Conservation (phyloP, 208 protist species). For the Leishmania guyanensis region DNA sequence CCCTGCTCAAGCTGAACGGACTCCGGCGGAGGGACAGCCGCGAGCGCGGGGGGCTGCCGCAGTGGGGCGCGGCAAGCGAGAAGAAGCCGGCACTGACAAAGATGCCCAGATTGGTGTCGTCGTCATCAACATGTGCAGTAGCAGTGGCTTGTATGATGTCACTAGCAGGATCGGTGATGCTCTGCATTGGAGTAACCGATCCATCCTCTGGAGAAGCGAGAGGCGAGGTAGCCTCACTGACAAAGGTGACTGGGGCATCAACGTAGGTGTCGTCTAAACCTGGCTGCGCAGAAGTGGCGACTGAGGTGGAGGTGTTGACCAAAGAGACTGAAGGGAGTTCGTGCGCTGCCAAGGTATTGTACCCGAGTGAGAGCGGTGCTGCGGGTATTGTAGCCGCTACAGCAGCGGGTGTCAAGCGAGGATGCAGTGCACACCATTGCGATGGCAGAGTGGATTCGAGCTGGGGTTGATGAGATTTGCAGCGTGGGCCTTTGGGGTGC, state of each 20-base stretch:
- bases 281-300: neutral
- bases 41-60: neutral
- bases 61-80: neutral
- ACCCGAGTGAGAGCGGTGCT: neutral
- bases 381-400: neutral
- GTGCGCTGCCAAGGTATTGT: neutral
- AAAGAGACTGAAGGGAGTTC: neutral
- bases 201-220: neutral
- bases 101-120: neutral
- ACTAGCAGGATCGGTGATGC: neutral
- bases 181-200: too few relatives aligned
- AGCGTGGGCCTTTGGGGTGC: too few relatives aligned
- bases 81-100: conserved; percentile 12
- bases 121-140: neutral
- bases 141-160: neutral
- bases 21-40: neutral
- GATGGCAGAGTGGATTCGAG: neutral
- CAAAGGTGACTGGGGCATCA: neutral
- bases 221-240: neutral
- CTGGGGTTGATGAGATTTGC: neutral
- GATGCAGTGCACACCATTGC: neutral
- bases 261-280: neutral
- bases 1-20: neutral
- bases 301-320: neutral
- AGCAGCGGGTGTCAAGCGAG: neutral